These are phyloP conservation scores for Candida ponderosae DNA, from an alignment of 805 yeast species.

Conservation along the genomic window DNA sequence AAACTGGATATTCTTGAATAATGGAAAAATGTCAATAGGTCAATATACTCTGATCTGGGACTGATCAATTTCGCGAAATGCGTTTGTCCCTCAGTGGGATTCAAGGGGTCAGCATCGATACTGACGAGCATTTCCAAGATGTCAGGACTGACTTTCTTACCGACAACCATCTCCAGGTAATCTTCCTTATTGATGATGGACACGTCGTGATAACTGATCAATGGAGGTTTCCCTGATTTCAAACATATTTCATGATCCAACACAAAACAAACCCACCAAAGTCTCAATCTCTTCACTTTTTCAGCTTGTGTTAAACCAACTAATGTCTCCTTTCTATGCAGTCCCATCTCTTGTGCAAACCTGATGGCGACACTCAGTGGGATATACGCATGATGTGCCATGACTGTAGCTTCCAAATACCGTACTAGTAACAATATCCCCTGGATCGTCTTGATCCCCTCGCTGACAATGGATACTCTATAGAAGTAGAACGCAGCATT, in stretches of 20 bases:
- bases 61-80: too few relatives aligned
- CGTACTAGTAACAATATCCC: constrained; percentile 41
- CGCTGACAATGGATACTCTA: constrained; percentile 38
- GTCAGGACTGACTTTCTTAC: background rate
- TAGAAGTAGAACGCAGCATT: constrained; percentile 47
- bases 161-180: constrained; percentile 1
- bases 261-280: constrained; percentile 47
- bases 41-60: background rate
- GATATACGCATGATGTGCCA: constrained; percentile 34
- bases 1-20: constrained; percentile 5
- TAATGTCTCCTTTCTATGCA: constrained; percentile 42
- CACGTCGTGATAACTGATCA: constrained; percentile 34
- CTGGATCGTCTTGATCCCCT: constrained; percentile 42
- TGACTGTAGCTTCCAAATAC: constrained; percentile 25
- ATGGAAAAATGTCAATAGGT: constrained; percentile 2
- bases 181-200: constrained; percentile 14
- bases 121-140: background rate
- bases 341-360: constrained; percentile 49
- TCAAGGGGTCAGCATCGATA: background rate
- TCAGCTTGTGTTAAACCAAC: constrained; percentile 29
- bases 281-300: constrained; percentile 24
- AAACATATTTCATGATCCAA: constrained; percentile 37
- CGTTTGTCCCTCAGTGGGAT: background rate
- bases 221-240: constrained; percentile 42
- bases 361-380: constrained; percentile 39